Percentiles rank a stretch among this genome's conserved stretches.
These are phyloP conservation scores for Eucalyptus shirleyi DNA, from an alignment of 345 rosid species.

Conservation along the genomic window DNA sequence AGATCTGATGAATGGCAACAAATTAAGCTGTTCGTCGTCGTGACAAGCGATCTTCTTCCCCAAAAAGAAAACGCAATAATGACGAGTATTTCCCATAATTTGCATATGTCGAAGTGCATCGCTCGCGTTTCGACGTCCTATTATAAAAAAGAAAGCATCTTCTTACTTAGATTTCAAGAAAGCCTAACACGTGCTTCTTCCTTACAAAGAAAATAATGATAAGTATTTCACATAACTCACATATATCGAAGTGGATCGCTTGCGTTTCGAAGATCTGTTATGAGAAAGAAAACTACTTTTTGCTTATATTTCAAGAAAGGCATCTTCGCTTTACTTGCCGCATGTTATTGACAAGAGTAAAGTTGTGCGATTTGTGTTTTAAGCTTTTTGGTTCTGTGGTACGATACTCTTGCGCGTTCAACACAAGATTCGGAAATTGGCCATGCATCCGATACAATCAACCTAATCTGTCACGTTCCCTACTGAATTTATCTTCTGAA, in stretches of 20 bases:
- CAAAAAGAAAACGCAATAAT: not conserved
- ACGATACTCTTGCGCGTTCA: not conserved
- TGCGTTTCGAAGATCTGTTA: not conserved
- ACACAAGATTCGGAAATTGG: not conserved
- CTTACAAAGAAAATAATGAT: not conserved
- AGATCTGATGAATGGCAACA: not conserved
- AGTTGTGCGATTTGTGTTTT: not conserved
- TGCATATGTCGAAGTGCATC: not conserved
- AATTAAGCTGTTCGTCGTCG: not conserved
- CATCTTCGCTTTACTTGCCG: not conserved
- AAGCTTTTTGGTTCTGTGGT: not conserved
- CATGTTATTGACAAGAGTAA: not conserved
- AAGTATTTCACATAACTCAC: not conserved
- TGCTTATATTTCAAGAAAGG: not conserved
- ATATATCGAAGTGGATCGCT: not conserved
- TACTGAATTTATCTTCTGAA: not conserved
- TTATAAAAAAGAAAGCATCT: not conserved
- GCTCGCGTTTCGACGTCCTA: not conserved
- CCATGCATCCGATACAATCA: not conserved
- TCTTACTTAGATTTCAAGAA: not conserved
- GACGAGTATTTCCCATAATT: not conserved
- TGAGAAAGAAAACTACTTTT: not conserved
- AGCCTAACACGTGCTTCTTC: not conserved
- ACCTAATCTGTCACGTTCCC: not conserved
- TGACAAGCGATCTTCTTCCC: not conserved